Evolutionary conservation across 805 yeast genomes (phyloP).

Genomic region (Zygoascus ofunaensis): DNA sequence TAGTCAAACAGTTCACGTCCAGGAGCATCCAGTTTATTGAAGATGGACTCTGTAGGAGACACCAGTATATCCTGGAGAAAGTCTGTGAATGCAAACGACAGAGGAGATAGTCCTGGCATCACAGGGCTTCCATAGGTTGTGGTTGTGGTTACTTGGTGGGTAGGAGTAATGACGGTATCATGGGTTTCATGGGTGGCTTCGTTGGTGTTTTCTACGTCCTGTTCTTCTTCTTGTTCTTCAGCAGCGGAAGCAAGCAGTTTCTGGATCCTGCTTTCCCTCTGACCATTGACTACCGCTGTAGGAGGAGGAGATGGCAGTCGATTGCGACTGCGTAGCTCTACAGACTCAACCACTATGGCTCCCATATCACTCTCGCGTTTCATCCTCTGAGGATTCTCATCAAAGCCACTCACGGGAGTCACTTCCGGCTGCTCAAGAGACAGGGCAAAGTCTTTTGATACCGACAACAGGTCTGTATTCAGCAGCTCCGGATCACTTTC

Average conservation of each 20-base stretch:
- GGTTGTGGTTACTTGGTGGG: background rate
- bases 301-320: too few species aligned
- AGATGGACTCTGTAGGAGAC: background rate
- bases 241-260: background rate
- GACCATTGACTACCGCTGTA: background rate
- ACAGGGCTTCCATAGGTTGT: background rate
- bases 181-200: background rate
- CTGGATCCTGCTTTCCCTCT: background rate
- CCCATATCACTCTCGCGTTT: too few species aligned
- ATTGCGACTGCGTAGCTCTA: background rate
- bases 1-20: slow-evolving; percentile 41
- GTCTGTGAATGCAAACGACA: background rate
- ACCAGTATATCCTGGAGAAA: background rate
- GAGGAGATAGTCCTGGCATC: slow-evolving; percentile 2
- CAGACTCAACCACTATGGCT: background rate
- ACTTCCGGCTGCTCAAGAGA: background rate
- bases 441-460: background rate
- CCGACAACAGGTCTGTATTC: background rate
- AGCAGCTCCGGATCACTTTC: background rate
- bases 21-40: slow-evolving; percentile 32
- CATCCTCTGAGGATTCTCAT: too few species aligned
- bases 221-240: background rate
- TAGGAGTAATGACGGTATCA: background rate
- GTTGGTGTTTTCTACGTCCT: background rate
- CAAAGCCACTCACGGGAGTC: background rate